Conservation (phyloP, 108 stramenopile genomes). For the Cyclotella sp. region DNA sequence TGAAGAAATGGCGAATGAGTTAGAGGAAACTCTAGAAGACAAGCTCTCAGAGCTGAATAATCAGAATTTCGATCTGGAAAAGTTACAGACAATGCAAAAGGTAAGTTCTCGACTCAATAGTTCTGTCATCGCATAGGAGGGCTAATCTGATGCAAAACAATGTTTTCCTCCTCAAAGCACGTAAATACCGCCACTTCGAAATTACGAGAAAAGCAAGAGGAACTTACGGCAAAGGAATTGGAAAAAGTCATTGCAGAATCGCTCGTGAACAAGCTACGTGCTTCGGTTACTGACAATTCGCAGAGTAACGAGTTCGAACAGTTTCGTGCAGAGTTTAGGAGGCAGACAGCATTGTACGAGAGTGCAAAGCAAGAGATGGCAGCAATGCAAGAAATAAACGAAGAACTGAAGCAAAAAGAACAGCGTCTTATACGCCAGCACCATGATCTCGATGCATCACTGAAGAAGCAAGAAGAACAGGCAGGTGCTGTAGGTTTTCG, state of each 20-base stretch:
- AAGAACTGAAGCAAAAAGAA: constrained; percentile 61
- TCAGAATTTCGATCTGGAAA: constrained; percentile 19
- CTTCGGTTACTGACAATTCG: constrained; percentile 6
- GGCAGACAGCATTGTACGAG: not conserved
- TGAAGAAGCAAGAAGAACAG: constrained; percentile 63
- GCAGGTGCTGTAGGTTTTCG: constrained; percentile 77
- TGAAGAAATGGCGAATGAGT: constrained; percentile 29
- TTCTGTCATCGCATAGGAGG: not conserved
- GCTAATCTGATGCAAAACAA: not conserved
- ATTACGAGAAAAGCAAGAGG: constrained; percentile 13
- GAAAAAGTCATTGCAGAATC: constrained; percentile 24
- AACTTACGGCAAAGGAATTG: constrained; percentile 7
- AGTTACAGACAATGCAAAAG: constrained; percentile 15
- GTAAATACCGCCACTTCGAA: constrained; percentile 25
- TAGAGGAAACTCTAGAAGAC: constrained; percentile 47
- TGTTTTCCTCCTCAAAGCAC: constrained; percentile 3
- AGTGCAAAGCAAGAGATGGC: constrained; percentile 15
- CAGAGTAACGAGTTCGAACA: constrained; percentile 23
- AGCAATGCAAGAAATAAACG: constrained; percentile 45
- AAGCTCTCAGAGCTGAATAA: constrained; percentile 57
- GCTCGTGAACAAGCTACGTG: constrained; percentile 9
- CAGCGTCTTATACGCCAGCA: constrained; percentile 53
- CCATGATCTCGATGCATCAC: constrained; percentile 60
- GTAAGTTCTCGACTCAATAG: not conserved
- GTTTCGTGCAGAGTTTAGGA: constrained; percentile 41